Evolutionary conservation across 768 basidiomycete species (phyloP), one percentile per base, ranked within the genome.

Genomic region (Rhizopogon sp.): DNA sequence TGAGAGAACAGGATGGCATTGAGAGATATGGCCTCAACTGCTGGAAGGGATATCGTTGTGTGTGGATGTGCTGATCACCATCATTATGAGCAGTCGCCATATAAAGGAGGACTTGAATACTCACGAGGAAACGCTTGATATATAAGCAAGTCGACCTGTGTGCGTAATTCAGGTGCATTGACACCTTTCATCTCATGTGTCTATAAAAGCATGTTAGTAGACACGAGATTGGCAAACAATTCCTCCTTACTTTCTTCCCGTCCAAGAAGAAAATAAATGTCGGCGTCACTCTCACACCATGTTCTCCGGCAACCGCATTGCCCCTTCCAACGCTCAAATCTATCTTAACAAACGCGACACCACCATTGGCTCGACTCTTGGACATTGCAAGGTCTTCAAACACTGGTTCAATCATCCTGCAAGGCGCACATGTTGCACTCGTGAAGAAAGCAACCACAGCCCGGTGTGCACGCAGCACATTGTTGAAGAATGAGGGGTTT

Each of bases 241-340:
- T 44, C 17, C 20, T 1, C n/a, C 58, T 58, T 52, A 88, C 88
- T 82, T 88, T 84, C 50, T 79, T 75, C 1, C 86, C 90, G 56
- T 89, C 78, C 57, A 85, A 68, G 73, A 93, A 98, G 72, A 97
- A 94, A 40, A 89, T 72, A 64, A 98, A 96, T 1, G 92, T 94
- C 5, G 94, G 95, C 2, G 91, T 96, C 16, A 79, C 93, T 14
- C 78, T 69, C 1, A 97, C 81, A 13, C 79, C 75, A 73, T 80
- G 88, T 66, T 84, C 75, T 1, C 68, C 57, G 0, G 87, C 89
- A 14, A 96, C 70, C 52, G 74, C 72, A 3, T 69, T 63, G 0
- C 88, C 87, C 68, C 81, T 68, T 0, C 88, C 89, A 11, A 88
- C 79, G 5, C 78, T 81, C 59, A 92, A 73, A 70, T 98, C 95